phyloP scores from a whole-genome alignment of 73 alveolate genomes.

The Tetrahymena elliotti region DNA sequence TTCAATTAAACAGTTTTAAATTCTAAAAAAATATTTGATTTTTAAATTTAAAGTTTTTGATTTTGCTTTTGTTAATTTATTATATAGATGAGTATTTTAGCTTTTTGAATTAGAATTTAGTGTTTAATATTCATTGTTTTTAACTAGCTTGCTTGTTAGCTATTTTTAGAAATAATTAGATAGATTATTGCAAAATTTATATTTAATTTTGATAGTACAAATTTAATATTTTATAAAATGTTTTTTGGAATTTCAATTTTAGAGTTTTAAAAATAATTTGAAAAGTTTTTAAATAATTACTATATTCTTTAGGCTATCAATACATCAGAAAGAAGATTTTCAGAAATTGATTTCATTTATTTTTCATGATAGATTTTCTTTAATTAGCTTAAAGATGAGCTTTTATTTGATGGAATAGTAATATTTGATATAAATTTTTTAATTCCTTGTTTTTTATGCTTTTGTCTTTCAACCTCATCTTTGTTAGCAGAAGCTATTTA shows the following conservation, averaged over 20 bases:
- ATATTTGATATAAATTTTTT: not conserved
- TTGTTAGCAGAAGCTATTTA: not conserved
- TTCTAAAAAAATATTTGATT: no score
- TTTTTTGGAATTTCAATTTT: not conserved
- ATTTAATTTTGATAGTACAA: not conserved
- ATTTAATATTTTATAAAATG: not conserved
- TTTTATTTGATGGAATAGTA: not conserved
- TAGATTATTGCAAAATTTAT: no score
- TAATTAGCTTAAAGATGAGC: not conserved
- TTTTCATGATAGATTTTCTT: not conserved
- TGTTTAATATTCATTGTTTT: no score
- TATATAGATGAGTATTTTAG: no score
- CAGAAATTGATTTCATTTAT: not conserved
- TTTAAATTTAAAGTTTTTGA: no score
- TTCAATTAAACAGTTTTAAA: no score
- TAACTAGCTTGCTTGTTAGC: no score
- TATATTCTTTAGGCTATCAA: not conserved
- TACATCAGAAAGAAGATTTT: not conserved
- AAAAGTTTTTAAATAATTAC: not conserved
- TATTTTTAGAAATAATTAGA: no score
- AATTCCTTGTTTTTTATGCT: not conserved
- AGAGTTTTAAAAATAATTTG: not conserved
- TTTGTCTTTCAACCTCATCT: not conserved
- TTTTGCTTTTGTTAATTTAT: no score
- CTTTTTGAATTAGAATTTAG: no score